phyloP scores from a whole-genome alignment of 2,329 filamentous ascomycete species.

The Arthrobotrys musiformis region DNA sequence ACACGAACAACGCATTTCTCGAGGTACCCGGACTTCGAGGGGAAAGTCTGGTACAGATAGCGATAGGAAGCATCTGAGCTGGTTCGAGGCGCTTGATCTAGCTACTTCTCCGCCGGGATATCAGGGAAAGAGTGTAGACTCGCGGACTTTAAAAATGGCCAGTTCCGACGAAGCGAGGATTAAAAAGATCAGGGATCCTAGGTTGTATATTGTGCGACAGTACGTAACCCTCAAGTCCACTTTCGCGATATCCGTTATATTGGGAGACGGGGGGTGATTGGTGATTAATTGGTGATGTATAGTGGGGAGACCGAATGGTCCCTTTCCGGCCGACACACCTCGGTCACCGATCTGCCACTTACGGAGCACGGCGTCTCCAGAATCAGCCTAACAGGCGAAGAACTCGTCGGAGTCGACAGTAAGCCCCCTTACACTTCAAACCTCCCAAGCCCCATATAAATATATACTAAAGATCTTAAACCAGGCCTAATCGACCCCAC shows the following conservation, averaged over 20 bases:
- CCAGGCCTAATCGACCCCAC: constrained; percentile 28
- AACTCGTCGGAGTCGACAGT: constrained; percentile 83
- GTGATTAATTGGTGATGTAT: not conserved
- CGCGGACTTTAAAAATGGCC: constrained; percentile 19
- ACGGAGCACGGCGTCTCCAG: constrained; percentile 83
- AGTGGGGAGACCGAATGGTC: constrained; percentile 88
- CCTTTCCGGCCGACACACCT: constrained; percentile 84
- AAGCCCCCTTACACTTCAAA: constrained; percentile 68
- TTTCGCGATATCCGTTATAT: no score
- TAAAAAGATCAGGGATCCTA: constrained; percentile 52
- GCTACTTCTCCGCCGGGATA: not conserved
- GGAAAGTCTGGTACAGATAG: no score
- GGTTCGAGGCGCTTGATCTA: constrained; percentile 38
- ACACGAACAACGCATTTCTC: constrained; percentile 39
- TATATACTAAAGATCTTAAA: not conserved
- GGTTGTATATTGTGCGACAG: constrained; percentile 54
- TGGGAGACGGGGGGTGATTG: no score
- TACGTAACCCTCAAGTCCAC: constrained; percentile 8
- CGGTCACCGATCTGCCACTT: constrained; percentile 84
- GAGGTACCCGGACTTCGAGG: not conserved
- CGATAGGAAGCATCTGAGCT: no score
- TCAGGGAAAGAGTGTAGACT: not conserved
- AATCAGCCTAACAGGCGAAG: constrained; percentile 79
- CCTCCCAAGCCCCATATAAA: not conserved
- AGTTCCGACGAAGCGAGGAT: constrained; percentile 50